Conservation (phyloP, 2,329 filamentous ascomycete genomes). For the Lasiodiplodia hormozganensis region DNA sequence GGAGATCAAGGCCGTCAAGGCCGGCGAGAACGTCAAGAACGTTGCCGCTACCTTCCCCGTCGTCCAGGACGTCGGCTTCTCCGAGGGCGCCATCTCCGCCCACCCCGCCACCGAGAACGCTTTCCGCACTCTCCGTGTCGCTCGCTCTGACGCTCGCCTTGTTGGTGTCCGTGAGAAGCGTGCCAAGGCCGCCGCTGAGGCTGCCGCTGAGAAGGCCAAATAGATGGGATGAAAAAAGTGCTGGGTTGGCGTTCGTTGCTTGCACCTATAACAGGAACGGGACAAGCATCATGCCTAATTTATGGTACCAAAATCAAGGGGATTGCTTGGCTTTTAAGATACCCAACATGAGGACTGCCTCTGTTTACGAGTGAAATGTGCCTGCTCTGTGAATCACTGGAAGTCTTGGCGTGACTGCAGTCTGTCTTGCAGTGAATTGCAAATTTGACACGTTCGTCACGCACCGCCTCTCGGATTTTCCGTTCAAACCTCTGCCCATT, state of each 20-base stretch:
- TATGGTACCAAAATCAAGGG: constrained; percentile 28
- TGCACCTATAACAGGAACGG: constrained; percentile 25
- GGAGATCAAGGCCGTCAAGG: constrained; percentile 74
- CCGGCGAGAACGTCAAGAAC: constrained; percentile 59
- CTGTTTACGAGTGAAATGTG: constrained; percentile 19
- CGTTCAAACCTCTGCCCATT: too few species aligned
- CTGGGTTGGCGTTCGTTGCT: constrained; percentile 30
- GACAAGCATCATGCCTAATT: constrained; percentile 29
- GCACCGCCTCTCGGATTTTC: neutral
- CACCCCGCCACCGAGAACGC: constrained; percentile 79
- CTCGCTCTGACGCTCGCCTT: constrained; percentile 82
- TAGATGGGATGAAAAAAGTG: constrained; percentile 53
- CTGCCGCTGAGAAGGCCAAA: constrained; percentile 81
- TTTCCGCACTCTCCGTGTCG: constrained; percentile 83
- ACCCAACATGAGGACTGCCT: constrained; percentile 25
- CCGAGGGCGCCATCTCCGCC: constrained; percentile 79
- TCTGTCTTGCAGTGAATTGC: neutral
- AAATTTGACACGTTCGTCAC: neutral
- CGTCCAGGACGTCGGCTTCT: constrained; percentile 73
- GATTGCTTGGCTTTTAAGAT: constrained; percentile 29
- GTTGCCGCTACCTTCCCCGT: constrained; percentile 73
- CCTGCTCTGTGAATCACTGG: neutral
- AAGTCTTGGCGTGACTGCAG: neutral
- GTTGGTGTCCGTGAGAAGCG: constrained; percentile 92
- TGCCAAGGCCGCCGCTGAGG: constrained; percentile 84